Percentiles rank a stretch among this genome's conserved stretches.
Evolutionary conservation across 768 basidiomycete genomes (phyloP).

Genomic region (Lactifluus pinguis): DNA sequence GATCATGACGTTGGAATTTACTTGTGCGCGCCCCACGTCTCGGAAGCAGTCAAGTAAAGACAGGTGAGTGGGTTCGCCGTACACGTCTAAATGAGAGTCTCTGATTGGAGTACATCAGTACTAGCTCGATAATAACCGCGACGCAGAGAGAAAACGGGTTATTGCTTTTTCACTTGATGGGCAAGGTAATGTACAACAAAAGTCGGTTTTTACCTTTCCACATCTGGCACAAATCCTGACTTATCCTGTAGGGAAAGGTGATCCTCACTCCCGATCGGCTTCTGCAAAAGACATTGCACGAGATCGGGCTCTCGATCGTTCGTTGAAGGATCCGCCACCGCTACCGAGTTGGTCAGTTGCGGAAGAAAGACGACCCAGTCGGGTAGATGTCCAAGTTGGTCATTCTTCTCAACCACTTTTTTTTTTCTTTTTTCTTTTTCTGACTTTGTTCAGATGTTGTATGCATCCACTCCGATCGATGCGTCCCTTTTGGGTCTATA

Average conservation of each 20-base stretch:
- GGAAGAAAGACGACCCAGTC: conserved; percentile 58
- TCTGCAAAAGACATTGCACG: conserved; percentile 54
- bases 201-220: conserved; percentile 38
- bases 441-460: conserved; percentile 42
- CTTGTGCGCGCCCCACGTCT: conserved; percentile 41
- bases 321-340: conserved; percentile 43
- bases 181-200: conserved; percentile 93
- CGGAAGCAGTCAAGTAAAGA: conserved; percentile 30
- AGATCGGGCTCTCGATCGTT: conserved; percentile 47
- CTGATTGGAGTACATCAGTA: conserved; percentile 2
- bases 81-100: conserved; percentile 17
- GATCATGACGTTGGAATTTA: conserved; percentile 88
- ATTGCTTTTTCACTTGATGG: conserved; percentile 84
- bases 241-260: conserved; percentile 54
- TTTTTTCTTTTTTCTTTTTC: background rate
- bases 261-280: conserved; percentile 47
- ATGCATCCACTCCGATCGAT: conserved; percentile 84
- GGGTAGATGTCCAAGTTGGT: conserved; percentile 69
- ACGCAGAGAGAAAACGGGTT: conserved; percentile 81
- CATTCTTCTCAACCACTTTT: background rate
- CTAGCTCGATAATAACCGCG: conserved; percentile 49
- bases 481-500: conserved; percentile 83
- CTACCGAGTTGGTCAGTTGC: conserved; percentile 51
- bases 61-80: conserved; percentile 16
- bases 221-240: no score